Evolutionary conservation across 2,329 filamentous ascomycete species (phyloP), one percentile per base, ranked within the genome.

Genomic region (Fusarium algeriense): DNA sequence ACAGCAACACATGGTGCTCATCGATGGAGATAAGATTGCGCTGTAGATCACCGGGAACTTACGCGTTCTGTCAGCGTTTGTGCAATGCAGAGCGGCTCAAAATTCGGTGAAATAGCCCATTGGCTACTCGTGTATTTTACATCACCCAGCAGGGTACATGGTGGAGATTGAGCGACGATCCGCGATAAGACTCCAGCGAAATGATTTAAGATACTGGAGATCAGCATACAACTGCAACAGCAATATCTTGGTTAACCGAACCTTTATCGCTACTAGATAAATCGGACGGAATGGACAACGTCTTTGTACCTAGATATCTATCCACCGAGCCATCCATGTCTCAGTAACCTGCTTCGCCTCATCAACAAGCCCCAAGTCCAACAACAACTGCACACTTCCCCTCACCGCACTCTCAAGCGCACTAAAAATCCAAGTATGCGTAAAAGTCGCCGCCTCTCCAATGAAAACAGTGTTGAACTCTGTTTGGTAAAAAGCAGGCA

Each of bases 241-340:
- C 14, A 48, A 28, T 12, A 32, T 23, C n/a, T 11, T 17, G 7
- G 28, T 7, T 6, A 3, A 11, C 15, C 9, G 46, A 14, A 14
- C 15, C 15, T 19, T 49, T 13, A 13, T 17, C 23, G 11, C 23
- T 8, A 49, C 7, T 7, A 12, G 20, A n/a, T 34, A 50, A 2
- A 6, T 34, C 6, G 19, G 15, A 2, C 12, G 10, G 14, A 10
- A 19, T 19, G 2, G 5, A 3, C 2, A 9, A 23, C 12, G 6
- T 23, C n/a, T 8, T 9, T 54, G 4, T 11, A 46, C 14, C 19
- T 62, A 62, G 6, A 64, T 26, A 3, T 64, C 40, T 26, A 80
- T 88, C 87, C 87, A 90, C 46, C 87, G 81, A 5, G 85, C 87
- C 88, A 90, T 90, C 88, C 88, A 90, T 5, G 82, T 84, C 20